Evolutionary conservation across 2,329 filamentous ascomycete genomes (phyloP), one percentile per base, ranked within the genome.

Genomic region (Xylariaceae sp.): DNA sequence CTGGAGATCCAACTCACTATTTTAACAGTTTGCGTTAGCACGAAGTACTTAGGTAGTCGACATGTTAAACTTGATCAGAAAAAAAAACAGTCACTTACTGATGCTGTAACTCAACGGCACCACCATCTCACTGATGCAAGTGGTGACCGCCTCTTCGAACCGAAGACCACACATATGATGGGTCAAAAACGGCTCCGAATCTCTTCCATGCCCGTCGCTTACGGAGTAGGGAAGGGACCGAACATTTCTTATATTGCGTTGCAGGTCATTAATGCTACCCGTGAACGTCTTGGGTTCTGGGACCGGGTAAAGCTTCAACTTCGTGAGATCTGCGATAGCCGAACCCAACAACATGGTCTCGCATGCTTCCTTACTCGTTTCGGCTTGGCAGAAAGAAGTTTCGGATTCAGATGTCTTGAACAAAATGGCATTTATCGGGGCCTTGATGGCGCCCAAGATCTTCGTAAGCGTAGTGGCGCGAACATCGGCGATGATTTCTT

Each of bases 281-380:
- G 47, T 58, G 50, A 59, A 70, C 4, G 48, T 55, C 4, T 54
- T 47, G 1, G 61, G 58, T 1, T 63, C 56, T 1, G 68, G 69
- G 53, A 66, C 52, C 2, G 68, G 68, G 53, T 64, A 67, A 1
- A 71, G 57, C 1, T 61, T 56, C 5, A 54, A 58, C 8, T 51
- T 57, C 1, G 64, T 45, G 8, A 71, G 61, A 9, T 39, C 51
- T 8, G 55, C 60, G 2, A 68, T 58, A 1, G 57, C 54, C 1
- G 65, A 68, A 18, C 68, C 69, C 1, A 71, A 52, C 63, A 71
- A 65, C 64, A 70, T 70, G 2, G 56, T 52, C 37, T 69, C 67
- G 15, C 69, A 71, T 44, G 63, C 59, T 2, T 62, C 52, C 11
- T 15, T 45, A 15, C 66, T 56, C 13, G 51, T 57, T 13, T 64